Conservation (phyloP, 441 rosid genomes). For the Syzygium malaccense region DNA sequence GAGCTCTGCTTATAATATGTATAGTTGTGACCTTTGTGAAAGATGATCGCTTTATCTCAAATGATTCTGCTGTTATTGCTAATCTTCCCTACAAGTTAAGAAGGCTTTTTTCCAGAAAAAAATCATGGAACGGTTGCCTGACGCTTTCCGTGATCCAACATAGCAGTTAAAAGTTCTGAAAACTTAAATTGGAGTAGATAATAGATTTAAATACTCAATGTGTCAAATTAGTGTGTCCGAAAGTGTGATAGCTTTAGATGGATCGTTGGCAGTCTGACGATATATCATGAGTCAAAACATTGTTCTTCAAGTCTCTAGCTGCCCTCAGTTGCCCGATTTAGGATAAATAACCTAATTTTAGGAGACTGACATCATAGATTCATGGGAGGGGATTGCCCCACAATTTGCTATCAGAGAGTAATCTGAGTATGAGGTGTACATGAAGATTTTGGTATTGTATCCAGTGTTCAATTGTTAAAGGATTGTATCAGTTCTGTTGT, state of each 20-base stretch:
- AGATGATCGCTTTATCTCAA: background rate
- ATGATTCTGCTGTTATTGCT: background rate
- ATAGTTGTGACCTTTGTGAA: background rate
- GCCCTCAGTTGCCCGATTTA: background rate
- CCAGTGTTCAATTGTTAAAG: background rate
- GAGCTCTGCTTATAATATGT: background rate
- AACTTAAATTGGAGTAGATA: background rate
- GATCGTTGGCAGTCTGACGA: background rate
- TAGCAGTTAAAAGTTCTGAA: background rate
- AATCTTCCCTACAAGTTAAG: background rate
- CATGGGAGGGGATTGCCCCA: background rate
- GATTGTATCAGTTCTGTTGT: background rate
- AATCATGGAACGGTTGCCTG: background rate
- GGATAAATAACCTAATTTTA: background rate
- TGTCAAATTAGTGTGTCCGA: background rate
- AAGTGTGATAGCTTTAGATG: background rate
- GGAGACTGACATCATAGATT: background rate
- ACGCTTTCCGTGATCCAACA: background rate
- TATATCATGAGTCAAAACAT: background rate
- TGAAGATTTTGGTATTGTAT: background rate
- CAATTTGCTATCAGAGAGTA: background rate
- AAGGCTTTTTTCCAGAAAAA: background rate
- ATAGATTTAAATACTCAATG: background rate
- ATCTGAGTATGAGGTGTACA: background rate
- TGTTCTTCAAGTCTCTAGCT: background rate